These are phyloP conservation scores for Boletus rubescentipes DNA, from an alignment of 768 basidiomycete genomes.

Conservation along the genomic window DNA sequence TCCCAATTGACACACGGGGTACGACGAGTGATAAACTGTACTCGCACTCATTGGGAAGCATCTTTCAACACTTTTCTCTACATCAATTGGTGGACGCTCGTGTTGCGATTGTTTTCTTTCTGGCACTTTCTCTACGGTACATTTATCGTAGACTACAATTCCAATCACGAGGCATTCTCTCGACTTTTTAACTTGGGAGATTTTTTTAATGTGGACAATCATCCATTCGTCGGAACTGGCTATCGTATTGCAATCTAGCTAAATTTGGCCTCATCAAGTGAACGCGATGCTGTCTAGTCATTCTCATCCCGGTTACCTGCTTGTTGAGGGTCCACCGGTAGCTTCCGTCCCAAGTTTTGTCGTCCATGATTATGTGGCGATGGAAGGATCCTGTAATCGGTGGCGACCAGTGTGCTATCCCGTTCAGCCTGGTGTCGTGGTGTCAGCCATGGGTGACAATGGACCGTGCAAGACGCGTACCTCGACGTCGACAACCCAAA, in stretches of 20 bases:
- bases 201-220: conserved; percentile 14
- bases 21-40: conserved; percentile 28
- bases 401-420: conserved; percentile 71
- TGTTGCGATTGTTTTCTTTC: conserved; percentile 23
- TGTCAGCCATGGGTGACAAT: not conserved
- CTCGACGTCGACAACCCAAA: conserved; percentile 89
- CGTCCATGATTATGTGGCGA: conserved; percentile 89
- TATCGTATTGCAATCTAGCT: conserved; percentile 28
- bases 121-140: conserved; percentile 7
- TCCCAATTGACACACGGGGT: conserved; percentile 24
- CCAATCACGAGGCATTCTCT: conserved; percentile 8
- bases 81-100: conserved; percentile 19
- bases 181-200: not conserved
- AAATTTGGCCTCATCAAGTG: conserved; percentile 9
- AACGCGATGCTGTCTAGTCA: conserved; percentile 36
- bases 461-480: conserved; percentile 38
- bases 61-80: conserved; percentile 14
- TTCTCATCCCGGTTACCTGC: conserved; percentile 84
- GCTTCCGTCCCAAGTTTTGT: conserved; percentile 87
- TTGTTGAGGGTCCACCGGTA: conserved; percentile 92
- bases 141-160: conserved; percentile 36
- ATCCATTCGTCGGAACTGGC: conserved; percentile 21
- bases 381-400: conserved; percentile 72
- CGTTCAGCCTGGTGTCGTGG: conserved; percentile 56
- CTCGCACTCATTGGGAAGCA: not conserved